A percentile compares a stretch with the other conserved stretches of the same genome.
Conservation (phyloP, 768 basidiomycete genomes). For the Lenzites betulinus region DNA sequence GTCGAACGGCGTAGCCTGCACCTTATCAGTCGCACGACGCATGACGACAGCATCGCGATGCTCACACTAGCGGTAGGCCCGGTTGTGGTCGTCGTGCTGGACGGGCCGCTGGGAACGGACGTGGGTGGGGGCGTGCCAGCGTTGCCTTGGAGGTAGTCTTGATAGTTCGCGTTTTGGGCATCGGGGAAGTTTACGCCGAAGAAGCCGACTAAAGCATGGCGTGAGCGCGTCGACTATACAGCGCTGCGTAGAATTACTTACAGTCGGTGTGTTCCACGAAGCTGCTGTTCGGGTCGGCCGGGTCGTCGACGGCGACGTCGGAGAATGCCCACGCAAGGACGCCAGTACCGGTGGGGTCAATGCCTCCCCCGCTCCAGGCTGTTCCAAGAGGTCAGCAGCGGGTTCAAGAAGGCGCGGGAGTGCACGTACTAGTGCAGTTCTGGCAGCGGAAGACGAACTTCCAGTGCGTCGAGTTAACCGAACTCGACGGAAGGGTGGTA, state of each 20-base stretch:
- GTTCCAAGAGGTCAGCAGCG: slow-evolving; percentile 6
- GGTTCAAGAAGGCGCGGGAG: background rate
- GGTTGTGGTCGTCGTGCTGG: slow-evolving; percentile 36
- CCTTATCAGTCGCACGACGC: background rate
- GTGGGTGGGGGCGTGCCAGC: slow-evolving; percentile 35
- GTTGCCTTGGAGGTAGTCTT: slow-evolving; percentile 51
- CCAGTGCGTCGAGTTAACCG: slow-evolving; percentile 63
- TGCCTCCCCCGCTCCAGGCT: slow-evolving; percentile 44
- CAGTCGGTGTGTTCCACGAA: slow-evolving; percentile 63
- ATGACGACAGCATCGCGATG: background rate
- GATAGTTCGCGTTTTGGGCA: slow-evolving; percentile 48
- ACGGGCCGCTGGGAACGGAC: slow-evolving; percentile 34
- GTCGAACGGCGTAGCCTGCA: slow-evolving; percentile 48
- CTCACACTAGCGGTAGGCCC: slow-evolving; percentile 37
- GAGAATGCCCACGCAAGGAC: slow-evolving; percentile 57
- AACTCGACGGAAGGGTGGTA: slow-evolving; percentile 51
- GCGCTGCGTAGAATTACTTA: slow-evolving; percentile 29
- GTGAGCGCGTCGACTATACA: background rate
- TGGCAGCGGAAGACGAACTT: slow-evolving; percentile 71
- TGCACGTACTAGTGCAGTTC: slow-evolving; percentile 56
- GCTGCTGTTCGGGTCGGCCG: slow-evolving; percentile 50
- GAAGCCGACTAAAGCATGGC: slow-evolving; percentile 50
- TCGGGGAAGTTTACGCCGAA: slow-evolving; percentile 54
- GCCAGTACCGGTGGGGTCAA: slow-evolving; percentile 37
- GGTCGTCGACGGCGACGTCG: slow-evolving; percentile 45